These are phyloP conservation scores for Moricandia arvensis DNA, from an alignment of 345 rosid species.

Conservation along the genomic window DNA sequence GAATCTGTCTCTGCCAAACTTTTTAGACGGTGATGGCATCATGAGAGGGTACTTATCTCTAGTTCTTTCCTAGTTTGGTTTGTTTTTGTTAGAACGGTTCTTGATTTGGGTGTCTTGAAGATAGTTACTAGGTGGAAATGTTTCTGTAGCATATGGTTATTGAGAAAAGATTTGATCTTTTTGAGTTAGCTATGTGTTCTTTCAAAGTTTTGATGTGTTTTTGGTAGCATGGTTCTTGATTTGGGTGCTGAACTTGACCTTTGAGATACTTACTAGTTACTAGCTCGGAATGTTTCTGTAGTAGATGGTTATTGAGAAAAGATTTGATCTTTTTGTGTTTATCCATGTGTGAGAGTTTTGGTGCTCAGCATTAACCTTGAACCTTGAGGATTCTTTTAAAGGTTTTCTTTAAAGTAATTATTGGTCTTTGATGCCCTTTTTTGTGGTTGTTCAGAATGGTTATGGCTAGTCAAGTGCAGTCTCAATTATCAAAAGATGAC, in stretches of 20 bases:
- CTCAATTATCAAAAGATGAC: slow-evolving; percentile 74
- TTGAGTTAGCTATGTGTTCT: neutral
- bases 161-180: neutral
- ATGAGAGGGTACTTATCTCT: slow-evolving; percentile 65
- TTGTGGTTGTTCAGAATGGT: slow-evolving; percentile 62
- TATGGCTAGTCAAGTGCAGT: slow-evolving; percentile 79
- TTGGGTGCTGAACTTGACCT: neutral
- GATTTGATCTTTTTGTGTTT: neutral
- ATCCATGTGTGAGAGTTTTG: slow-evolving; percentile 4
- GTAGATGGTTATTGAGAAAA: neutral
- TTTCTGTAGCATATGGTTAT: neutral
- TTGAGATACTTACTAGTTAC: neutral
- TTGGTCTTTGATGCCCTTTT: slow-evolving; percentile 14
- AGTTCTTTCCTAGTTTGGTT: neutral
- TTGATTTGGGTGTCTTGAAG: slow-evolving; percentile 4
- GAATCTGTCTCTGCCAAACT: slow-evolving; percentile 68
- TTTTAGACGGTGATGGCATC: slow-evolving; percentile 77
- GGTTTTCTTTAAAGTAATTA: neutral
- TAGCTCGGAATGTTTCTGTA: neutral
- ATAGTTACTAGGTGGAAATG: neutral
- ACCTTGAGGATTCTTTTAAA: neutral
- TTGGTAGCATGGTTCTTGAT: slow-evolving; percentile 6
- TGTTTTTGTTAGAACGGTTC: slow-evolving; percentile 8
- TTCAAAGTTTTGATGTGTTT: neutral
- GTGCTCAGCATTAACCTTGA: neutral